Evolutionary conservation across 495 filamentous ascomycete genomes (phyloP).

Genomic region (Aspergillus nidulans): DNA sequence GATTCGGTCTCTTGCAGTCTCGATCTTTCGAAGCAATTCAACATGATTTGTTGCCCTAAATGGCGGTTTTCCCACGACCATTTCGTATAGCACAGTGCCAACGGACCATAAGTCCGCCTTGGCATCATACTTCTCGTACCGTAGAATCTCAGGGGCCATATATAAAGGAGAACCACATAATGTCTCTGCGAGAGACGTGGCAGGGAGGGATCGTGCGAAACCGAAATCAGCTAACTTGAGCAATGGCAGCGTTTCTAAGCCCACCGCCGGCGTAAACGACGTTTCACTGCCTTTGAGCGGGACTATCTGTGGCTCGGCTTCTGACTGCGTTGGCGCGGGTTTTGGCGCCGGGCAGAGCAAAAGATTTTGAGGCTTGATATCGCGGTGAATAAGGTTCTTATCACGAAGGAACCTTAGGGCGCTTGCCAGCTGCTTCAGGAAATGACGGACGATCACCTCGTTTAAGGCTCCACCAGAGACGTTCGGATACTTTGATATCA

Average conservation of each 20-base stretch:
- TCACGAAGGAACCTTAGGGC: conserved; percentile 83
- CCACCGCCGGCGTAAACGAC: conserved; percentile 73
- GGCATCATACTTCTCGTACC: conserved; percentile 96
- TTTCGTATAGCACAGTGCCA: conserved; percentile 91
- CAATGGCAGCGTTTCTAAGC: conserved; percentile 84
- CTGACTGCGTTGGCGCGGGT: conserved; percentile 66
- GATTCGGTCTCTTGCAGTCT: conserved; percentile 77
- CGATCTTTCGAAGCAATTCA: conserved; percentile 86
- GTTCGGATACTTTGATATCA: conserved; percentile 89
- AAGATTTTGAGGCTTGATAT: conserved; percentile 96
- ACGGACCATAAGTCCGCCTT: conserved; percentile 98
- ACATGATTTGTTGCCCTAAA: conserved; percentile 93
- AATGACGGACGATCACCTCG: conserved; percentile 91
- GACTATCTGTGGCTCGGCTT: conserved; percentile 44
- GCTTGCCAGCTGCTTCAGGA: conserved; percentile 91
- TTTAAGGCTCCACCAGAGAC: conserved; percentile 75
- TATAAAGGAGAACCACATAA: conserved; percentile 97
- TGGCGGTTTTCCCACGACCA: conserved; percentile 85
- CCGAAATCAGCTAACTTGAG: conserved; percentile 97
- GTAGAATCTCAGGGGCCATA: conserved; percentile 97
- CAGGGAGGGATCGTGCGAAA: conserved; percentile 85
- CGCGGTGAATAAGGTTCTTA: conserved; percentile 86
- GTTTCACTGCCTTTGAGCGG: conserved; percentile 65
- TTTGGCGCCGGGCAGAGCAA: conserved; percentile 79
- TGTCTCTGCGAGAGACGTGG: conserved; percentile 88